Evolutionary conservation across 129 eudicot species (phyloP).

Genomic region (Ambrosia artemisiifolia): DNA sequence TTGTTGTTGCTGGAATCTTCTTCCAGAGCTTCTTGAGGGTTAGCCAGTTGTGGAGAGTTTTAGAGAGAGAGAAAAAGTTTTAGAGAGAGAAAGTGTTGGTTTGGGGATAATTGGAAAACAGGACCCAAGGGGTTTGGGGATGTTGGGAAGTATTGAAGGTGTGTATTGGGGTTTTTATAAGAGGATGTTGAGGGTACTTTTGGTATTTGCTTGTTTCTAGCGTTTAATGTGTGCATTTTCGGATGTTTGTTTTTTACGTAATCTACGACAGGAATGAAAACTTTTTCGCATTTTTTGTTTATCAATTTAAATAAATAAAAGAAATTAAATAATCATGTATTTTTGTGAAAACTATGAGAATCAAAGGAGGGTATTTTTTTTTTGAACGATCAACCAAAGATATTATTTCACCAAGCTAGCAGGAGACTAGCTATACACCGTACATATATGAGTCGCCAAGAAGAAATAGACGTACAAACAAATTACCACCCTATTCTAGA

Average conservation of each 20-base stretch:
- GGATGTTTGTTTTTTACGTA: too few relatives aligned
- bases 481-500: too few relatives aligned
- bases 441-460: too few relatives aligned
- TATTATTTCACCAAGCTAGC: too few relatives aligned
- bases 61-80: not conserved
- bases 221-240: constrained; percentile 1
- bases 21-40: constrained; percentile 75
- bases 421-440: too few relatives aligned
- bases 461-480: not conserved
- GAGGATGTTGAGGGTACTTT: constrained; percentile 22
- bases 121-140: constrained; percentile 10
- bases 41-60: constrained; percentile 55
- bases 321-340: too few relatives aligned
- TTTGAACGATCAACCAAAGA: too few relatives aligned
- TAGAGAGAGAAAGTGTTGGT: not conserved
- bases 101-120: not conserved
- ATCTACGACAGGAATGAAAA: not conserved
- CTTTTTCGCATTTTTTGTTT: not conserved
- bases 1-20: constrained; percentile 58
- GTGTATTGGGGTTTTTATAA: constrained; percentile 17
- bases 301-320: not conserved
- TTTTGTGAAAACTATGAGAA: too few relatives aligned
- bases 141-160: not conserved
- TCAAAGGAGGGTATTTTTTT: too few relatives aligned
- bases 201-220: constrained; percentile 1